phyloP scores from a whole-genome alignment of 139 green algal species.

The Chlamydomonas sphaeroides region DNA sequence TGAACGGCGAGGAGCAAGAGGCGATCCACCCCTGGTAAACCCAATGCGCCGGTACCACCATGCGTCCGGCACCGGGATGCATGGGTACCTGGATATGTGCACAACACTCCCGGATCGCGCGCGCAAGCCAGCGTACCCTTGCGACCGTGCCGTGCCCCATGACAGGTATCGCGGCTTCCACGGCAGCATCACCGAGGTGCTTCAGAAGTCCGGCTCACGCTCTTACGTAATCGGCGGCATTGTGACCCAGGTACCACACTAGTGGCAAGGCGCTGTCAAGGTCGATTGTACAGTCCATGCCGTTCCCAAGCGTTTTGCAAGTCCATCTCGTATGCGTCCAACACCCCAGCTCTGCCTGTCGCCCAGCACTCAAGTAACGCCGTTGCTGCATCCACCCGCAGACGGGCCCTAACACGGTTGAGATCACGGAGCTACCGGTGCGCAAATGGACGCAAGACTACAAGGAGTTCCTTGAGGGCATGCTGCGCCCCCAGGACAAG shows the following conservation, averaged over 20 bases:
- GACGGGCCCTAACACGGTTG: slow-evolving; percentile 73
- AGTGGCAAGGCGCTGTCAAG: too few relatives aligned
- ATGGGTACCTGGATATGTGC: too few relatives aligned
- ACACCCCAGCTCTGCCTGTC: too few relatives aligned
- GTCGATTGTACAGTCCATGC: not conserved
- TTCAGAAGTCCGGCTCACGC: slow-evolving; percentile 68
- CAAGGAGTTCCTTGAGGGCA: slow-evolving; percentile 97
- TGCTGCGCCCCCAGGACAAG: slow-evolving; percentile 76
- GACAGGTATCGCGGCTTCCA: slow-evolving; percentile 60
- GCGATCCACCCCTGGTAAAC: slow-evolving; percentile 94
- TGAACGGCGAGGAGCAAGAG: slow-evolving; percentile 78
- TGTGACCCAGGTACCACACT: slow-evolving; percentile 76
- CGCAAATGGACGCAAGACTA: slow-evolving; percentile 99
- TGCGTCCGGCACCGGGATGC: too few relatives aligned
- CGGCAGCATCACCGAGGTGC: slow-evolving; percentile 78
- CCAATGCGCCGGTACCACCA: not conserved
- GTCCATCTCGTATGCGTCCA: too few relatives aligned
- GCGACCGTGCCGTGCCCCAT: not conserved
- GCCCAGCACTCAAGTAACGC: too few relatives aligned
- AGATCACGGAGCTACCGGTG: slow-evolving; percentile 96
- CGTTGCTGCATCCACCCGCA: not conserved
- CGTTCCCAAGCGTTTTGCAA: too few relatives aligned
- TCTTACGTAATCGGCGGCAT: slow-evolving; percentile 80
- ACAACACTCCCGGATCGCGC: too few relatives aligned
- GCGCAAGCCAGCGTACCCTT: too few relatives aligned